Conservation (phyloP, 176 grass and related monocot genomes). For the Musa acuminata region DNA sequence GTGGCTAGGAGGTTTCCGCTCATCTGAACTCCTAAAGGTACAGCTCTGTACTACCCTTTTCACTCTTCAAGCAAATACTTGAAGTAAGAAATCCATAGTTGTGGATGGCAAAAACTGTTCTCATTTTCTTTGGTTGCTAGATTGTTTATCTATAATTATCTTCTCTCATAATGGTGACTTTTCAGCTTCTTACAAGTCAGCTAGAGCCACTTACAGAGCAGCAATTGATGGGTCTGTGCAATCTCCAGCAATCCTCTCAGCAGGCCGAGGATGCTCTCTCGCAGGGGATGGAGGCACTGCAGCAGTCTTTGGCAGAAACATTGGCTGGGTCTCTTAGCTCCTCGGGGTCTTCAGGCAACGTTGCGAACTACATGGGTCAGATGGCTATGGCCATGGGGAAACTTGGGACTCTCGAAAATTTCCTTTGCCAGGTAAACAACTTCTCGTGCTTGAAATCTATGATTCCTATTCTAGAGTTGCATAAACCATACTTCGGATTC, state of each 20-base stretch:
- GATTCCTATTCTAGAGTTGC: no score
- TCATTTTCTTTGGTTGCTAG: no score
- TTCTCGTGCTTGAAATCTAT: no score
- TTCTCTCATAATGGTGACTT: constrained; percentile 9
- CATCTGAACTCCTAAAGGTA: constrained; percentile 90
- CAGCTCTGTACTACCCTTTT: constrained; percentile 1
- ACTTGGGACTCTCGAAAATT: constrained; percentile 93
- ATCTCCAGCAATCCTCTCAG: constrained; percentile 84
- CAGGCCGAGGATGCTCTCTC: constrained; percentile 96
- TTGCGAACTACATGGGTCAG: constrained; percentile 98
- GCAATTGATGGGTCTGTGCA: constrained; percentile 56
- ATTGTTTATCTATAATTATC: not conserved
- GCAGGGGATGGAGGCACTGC: constrained; percentile 93
- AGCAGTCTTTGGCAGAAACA: constrained; percentile 87
- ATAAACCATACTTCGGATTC: no score
- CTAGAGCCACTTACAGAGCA: constrained; percentile 94
- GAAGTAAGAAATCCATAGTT: no score
- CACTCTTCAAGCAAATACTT: not conserved
- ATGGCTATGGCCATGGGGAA: constrained; percentile 99
- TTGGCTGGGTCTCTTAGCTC: constrained; percentile 73
- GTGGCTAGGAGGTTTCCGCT: constrained; percentile 90
- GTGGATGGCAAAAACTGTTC: no score
- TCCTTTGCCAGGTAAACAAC: constrained; percentile 68
- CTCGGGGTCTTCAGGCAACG: constrained; percentile 68
- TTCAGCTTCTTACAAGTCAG: constrained; percentile 65